Base-by-base conservation (phyloP, 208 protist genomes). In the Leishmania mexicana region DNA sequence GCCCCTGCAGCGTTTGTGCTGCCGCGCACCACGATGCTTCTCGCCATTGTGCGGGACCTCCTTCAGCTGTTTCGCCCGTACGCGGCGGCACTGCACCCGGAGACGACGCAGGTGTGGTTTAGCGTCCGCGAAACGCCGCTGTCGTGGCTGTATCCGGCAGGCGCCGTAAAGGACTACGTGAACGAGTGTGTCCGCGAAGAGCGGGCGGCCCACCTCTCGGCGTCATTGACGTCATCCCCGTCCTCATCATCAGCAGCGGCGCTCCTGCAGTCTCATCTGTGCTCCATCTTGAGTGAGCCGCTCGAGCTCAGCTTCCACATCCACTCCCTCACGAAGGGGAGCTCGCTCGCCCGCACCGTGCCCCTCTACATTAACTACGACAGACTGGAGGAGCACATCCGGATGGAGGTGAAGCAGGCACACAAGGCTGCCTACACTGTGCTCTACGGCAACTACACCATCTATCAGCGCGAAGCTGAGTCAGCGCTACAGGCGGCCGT, bases 151-250 rank as follows among this genome's bases (percentile, higher is more conserved):
- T 93, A 93, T 67, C 90, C 93, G 2, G 86, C 88, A 42, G 93
- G 93, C 5, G 91, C 85, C 1, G 86, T 96, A 0, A 92, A 93
- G 47, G 93, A 96, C 71, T 92, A 89, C 70, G 82, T 94, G 19
- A 88, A 75, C 40, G 88, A 90, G 79, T 81, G 73, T 40, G 60
- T 81, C 35, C 75, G 83, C 3, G 76, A 76, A 62, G 58, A 76
- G 75, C 75, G 77, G 42, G 28, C 60, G 58, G 40, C 75, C 45
- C 79, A 87, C 24, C 71, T 80, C 57, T 38, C 57, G n/a, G 35
- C 75, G 11, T n/a, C 62, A 35, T 71, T 35, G 10, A 13, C 60
- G 11, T 45, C 75, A 3, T 21, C 77, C 31, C 47, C 68, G 0
- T 24, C 58, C 13, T 19, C 77, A 13, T 0, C 74, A 6, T 40